Percentiles rank a stretch among this genome's conserved stretches.
Conservation (phyloP, 306 rosid species). For the Boehmeria nivea region DNA sequence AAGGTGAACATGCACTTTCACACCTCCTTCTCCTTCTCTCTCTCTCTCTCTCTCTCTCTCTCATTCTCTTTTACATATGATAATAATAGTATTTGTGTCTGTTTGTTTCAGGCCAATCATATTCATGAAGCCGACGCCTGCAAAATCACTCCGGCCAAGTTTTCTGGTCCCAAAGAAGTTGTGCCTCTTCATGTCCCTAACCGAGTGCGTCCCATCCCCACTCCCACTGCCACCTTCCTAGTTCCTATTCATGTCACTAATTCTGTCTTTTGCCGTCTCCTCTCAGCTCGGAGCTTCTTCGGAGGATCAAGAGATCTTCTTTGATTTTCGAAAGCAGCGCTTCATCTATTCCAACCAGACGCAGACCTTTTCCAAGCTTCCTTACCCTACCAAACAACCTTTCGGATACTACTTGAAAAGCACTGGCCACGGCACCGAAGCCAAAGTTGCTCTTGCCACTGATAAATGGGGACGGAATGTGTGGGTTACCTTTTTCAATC, state of each 20-base stretch:
- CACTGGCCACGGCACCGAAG: conserved; percentile 88
- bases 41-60: background rate
- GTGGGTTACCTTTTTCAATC: conserved; percentile 49
- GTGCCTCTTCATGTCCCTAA: conserved; percentile 65
- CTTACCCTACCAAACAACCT: conserved; percentile 88
- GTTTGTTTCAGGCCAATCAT: conserved; percentile 53
- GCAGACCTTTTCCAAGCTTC: conserved; percentile 74
- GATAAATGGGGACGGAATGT: conserved; percentile 96
- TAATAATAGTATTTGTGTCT: too few relatives aligned
- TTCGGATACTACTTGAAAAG: conserved; percentile 69
- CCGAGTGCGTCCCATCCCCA: conserved; percentile 29
- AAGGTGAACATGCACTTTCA: conserved; percentile 36
- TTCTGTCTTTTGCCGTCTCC: background rate
- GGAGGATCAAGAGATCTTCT: conserved; percentile 79
- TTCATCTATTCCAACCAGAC: conserved; percentile 71
- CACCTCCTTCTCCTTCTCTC: background rate
- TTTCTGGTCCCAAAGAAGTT: conserved; percentile 87
- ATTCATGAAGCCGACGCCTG: conserved; percentile 77
- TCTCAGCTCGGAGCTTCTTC: conserved; percentile 64
- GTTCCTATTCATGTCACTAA: conserved; percentile 15
- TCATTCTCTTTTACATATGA: background rate
- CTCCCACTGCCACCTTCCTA: background rate
- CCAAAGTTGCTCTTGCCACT: conserved; percentile 69
- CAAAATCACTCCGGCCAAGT: conserved; percentile 84
- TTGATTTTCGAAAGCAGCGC: conserved; percentile 90